Base-by-base conservation (phyloP, 306 rosid species). In the Nissolia schottii region DNA sequence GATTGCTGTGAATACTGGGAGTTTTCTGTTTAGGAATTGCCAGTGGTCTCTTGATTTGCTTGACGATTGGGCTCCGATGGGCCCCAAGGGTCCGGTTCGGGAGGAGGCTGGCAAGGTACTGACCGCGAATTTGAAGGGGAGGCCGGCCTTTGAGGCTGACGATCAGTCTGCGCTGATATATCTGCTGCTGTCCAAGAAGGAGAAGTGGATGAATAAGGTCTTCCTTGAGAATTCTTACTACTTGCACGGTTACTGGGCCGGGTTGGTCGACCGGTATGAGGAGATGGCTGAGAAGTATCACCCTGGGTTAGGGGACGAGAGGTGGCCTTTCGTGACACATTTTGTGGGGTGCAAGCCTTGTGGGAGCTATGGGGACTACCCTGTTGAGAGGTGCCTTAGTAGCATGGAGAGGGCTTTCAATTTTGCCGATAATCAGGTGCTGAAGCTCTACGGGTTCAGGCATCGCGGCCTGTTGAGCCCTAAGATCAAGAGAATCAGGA, bases 61-160 rank as follows among this genome's bases (percentile, higher is more conserved):
- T 35, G 99, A 94, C 84, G 91, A 58, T 20, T 94, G 99, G 99
- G 97, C 99, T 76, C 99, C 99, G 0, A 94, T 94, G 99, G 99
- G 99, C 11, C 99, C 99, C 0, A 94, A 91, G 59, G 97, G 99
- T 45, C 83, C 81, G 0, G 70, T 87, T 22, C 83, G 99, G 0
- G 97, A 95, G 12, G 97, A 95, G 79, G 97, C 97, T 0, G 99
- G 99, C 23, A 91, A 83, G 85, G 25, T 95, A 50, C 76, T 95
- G 85, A 95, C 97, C 0, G 97, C 99, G 0, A 70, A 87, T 65
- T 80, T 95, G 82, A 95, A 95, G 88, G 99, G 99, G 14, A 80
- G 99, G 66, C 99, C 99, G 1, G 91, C 97, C 0, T 95, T 95
- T 54, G 99, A 94, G 81, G 99, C 99, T 0, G 99, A 94, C 32